Base-by-base conservation (phyloP, 1,284 basidiomycete genomes). In the Exobasidium rhododendri region DNA sequence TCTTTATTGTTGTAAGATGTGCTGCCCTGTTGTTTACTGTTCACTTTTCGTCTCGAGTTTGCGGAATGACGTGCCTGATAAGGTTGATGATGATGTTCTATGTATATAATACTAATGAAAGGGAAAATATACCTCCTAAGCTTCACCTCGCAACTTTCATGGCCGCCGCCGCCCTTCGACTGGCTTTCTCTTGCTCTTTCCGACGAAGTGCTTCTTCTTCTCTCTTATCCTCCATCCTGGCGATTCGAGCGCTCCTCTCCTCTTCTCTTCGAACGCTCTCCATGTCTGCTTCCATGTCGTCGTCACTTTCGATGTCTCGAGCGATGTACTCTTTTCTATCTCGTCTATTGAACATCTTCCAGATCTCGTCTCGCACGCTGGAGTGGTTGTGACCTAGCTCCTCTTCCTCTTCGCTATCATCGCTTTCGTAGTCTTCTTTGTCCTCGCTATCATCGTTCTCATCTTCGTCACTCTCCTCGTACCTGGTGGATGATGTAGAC, bases 211-310 rank as follows among this genome's bases (percentile, higher is more conserved):
- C 40, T 52, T 63, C 61, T 58, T 75, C 72, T 30, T 75, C 75
- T 24, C 67, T 57, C 58, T 69, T 49, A 56, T 78, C 75, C 31
- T 78, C 75, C 45, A 70, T 62, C 2, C 70, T 59, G 3, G 70
- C 75, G 30, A 67, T 62, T 51, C 57, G 62, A 0, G 74, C 66
- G 32, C 71, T 70, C 22, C 71, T 65, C 51, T 65, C 53, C 61
- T 78, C 76, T 43, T 78, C 76, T 44, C 64, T 61, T 22, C 69
- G 52, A 49, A 78, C 71, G 26, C 66, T 69, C 0, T 58, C 64
- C 6, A 74, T 71, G 24, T 72, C 75, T 3, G 76, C 76, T 50
- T 78, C 76, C 76, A 78, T 78, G 24, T 78, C 76, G 56, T 63
- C 62, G 31, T 76, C 74, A 56, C 76, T 73, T 35, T 70, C 65